Conservation (phyloP, 345 rosid genomes). For the Crucihimalaya himalaica region DNA sequence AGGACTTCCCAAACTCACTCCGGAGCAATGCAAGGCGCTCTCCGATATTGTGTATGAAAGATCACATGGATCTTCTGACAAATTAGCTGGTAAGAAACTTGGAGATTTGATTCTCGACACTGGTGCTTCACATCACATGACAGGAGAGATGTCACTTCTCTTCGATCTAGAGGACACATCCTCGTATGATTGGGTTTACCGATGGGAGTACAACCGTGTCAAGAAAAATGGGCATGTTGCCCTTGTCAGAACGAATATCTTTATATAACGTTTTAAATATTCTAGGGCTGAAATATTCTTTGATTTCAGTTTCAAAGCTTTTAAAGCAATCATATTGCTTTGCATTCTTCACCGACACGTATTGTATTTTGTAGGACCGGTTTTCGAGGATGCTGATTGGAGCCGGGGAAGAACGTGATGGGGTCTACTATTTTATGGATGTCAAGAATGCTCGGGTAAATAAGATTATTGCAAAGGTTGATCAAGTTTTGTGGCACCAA, state of each 20-base stretch:
- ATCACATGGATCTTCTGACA: no score
- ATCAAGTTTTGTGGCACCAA: background rate
- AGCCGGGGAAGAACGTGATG: background rate
- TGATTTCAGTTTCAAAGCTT: background rate
- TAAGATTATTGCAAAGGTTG: background rate
- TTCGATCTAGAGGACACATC: no score
- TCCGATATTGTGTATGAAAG: no score
- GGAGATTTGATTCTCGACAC: no score
- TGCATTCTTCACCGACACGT: background rate
- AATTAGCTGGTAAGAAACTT: no score
- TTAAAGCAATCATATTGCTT: background rate
- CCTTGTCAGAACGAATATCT: no score
- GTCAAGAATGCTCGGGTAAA: fast-evolving
- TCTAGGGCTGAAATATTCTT: background rate
- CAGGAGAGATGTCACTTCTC: no score
- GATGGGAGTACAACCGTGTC: background rate
- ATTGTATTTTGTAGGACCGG: background rate
- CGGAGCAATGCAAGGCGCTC: no score
- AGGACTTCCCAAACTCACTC: no score
- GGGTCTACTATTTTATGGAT: background rate
- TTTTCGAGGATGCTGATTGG: background rate
- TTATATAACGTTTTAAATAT: background rate
- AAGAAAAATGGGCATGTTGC: no score
- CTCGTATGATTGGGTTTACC: background rate
- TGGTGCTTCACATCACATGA: no score